phyloP scores from a whole-genome alignment of 768 basidiomycete genomes.

The Rhodosporidiobolus sp. region DNA sequence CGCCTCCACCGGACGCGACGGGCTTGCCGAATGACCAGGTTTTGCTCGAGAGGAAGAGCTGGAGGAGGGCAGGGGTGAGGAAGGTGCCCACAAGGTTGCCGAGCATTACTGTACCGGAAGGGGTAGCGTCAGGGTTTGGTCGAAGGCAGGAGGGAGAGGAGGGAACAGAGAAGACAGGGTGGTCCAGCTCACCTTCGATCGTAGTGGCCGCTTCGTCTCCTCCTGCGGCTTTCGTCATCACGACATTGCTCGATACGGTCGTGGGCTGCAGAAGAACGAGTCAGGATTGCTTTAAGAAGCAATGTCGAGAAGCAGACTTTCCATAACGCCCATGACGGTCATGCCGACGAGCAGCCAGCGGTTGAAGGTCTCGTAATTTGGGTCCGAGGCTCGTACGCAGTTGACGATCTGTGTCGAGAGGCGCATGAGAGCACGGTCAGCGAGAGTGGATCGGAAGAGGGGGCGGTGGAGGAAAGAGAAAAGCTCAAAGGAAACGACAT shows the following conservation, averaged over 20 bases:
- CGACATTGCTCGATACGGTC: constrained; percentile 44
- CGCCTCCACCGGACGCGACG: constrained; percentile 35
- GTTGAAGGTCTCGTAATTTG: constrained; percentile 37
- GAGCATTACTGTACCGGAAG: constrained; percentile 14
- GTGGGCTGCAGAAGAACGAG: constrained; percentile 9
- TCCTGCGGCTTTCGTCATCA: constrained; percentile 47
- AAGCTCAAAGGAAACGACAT: no score
- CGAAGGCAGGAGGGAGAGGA: not conserved
- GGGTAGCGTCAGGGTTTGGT: no score
- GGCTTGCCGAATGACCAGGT: constrained; percentile 38
- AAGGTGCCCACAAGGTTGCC: constrained; percentile 48
- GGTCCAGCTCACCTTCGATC: constrained; percentile 39
- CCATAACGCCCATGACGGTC: constrained; percentile 41
- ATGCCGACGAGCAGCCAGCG: constrained; percentile 45
- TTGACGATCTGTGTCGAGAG: constrained; percentile 28
- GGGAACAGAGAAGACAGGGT: no score
- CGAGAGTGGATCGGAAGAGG: no score
- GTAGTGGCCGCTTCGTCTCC: constrained; percentile 47
- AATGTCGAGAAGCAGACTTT: not conserved
- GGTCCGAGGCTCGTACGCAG: constrained; percentile 40
- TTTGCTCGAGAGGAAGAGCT: constrained; percentile 20
- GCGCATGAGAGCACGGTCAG: no score
- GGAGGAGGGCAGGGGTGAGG: constrained; percentile 45
- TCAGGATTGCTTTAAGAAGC: not conserved
- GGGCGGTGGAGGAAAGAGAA: not conserved